Evolutionary conservation across 352 stramenopile genomes (phyloP).

Genomic region (Stramenopiles sp.): DNA sequence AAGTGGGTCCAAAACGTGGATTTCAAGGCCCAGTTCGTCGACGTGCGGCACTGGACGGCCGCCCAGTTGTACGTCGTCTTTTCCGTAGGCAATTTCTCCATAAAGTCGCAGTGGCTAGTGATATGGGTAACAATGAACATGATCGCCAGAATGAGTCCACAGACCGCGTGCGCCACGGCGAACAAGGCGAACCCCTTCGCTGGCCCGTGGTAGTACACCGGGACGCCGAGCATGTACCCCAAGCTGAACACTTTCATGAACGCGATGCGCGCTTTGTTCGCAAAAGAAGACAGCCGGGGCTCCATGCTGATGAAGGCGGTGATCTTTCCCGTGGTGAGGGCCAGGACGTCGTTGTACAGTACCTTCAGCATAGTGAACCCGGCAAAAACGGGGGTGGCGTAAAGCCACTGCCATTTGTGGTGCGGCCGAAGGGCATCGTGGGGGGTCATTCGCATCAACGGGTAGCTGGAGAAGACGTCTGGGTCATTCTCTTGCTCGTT

Average conservation of each 20-base stretch:
- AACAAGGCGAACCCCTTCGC: slow-evolving; percentile 65
- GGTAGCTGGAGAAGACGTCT: no score
- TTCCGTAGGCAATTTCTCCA: slow-evolving; percentile 92
- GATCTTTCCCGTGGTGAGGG: no score
- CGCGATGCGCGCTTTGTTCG: no score
- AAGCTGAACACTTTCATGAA: no score
- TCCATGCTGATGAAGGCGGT: no score
- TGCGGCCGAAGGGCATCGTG: not conserved
- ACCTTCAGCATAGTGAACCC: no score
- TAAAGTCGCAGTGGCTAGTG: no score
- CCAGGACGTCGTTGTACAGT: no score
- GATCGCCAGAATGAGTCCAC: slow-evolving; percentile 76
- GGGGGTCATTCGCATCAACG: slow-evolving; percentile 16
- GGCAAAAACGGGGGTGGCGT: slow-evolving; percentile 12
- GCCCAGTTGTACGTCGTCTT: slow-evolving; percentile 77
- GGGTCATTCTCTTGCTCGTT: slow-evolving; percentile 19
- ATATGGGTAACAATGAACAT: slow-evolving; percentile 95
- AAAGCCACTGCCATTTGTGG: slow-evolving; percentile 21
- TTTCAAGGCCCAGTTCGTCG: slow-evolving; percentile 43
- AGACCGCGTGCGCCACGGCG: slow-evolving; percentile 56
- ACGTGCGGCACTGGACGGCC: slow-evolving; percentile 97
- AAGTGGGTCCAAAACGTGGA: slow-evolving; percentile 98
- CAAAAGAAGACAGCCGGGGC: no score
- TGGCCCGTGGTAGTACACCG: no score
- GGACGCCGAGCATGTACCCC: no score